These are phyloP conservation scores for Vicia faba DNA, from an alignment of 306 rosid species.

Conservation along the genomic window DNA sequence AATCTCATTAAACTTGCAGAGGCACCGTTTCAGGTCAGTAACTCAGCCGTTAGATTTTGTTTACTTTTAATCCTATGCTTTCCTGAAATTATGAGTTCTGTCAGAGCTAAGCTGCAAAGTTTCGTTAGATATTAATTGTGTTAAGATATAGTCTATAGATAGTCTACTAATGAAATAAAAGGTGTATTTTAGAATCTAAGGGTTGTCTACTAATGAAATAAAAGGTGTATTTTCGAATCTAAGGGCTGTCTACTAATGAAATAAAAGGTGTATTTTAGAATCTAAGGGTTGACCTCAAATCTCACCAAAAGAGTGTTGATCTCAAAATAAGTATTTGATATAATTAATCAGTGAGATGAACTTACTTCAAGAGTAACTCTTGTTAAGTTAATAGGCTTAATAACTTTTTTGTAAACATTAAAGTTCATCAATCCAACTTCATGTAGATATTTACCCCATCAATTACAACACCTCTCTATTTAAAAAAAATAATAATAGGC, in stretches of 20 bases:
- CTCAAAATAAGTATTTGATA: not conserved
- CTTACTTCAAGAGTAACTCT: too few relatives aligned
- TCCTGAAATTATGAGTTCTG: not conserved
- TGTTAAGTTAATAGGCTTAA: too few relatives aligned
- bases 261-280: not conserved
- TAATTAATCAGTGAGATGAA: not conserved
- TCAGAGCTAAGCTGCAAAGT: conserved; percentile 1
- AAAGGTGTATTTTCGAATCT: not conserved
- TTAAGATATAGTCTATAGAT: conserved; percentile 17
- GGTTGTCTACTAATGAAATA: not conserved
- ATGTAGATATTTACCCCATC: not conserved
- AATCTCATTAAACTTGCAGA: conserved; percentile 73
- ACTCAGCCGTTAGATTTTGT: conserved; percentile 25
- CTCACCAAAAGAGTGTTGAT: not conserved
- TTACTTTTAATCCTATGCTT: conserved; percentile 9
- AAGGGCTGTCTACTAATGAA: not conserved
- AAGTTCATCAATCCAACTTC: not conserved
- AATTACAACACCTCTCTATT: conserved; percentile 5
- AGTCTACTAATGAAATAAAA: not conserved
- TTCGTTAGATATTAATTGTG: conserved; percentile 5
- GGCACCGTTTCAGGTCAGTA: conserved; percentile 86
- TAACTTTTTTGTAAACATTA: too few relatives aligned
- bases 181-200: conserved; percentile 1
- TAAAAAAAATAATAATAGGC: not conserved
- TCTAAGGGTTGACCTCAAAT: not conserved